These are phyloP conservation scores for Saraca asoca DNA, from an alignment of 331 rosid genomes.

Conservation along the genomic window DNA sequence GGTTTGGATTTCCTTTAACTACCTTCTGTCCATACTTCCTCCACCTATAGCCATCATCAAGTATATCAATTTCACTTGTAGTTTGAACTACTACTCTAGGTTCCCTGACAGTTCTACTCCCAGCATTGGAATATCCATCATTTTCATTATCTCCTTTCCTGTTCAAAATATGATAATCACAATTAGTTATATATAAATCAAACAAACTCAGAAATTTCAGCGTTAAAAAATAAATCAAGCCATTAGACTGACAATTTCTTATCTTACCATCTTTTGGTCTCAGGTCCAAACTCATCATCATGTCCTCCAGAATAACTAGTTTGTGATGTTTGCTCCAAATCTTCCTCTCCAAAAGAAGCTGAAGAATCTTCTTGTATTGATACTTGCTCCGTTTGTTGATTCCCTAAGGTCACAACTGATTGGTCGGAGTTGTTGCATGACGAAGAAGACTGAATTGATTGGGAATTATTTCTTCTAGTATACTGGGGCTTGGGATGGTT, in stretches of 20 bases:
- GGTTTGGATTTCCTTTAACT: constrained; percentile 98
- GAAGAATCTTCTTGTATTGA: constrained; percentile 79
- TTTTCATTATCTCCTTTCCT: constrained; percentile 80
- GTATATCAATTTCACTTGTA: constrained; percentile 90
- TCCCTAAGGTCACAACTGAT: constrained; percentile 48
- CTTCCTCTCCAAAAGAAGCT: constrained; percentile 76
- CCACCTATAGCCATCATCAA: constrained; percentile 97
- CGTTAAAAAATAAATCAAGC: background rate
- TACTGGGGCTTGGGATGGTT: constrained; percentile 87
- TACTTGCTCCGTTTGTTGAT: constrained; percentile 42
- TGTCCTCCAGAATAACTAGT: constrained; percentile 58
- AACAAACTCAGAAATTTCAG: constrained; percentile 1
- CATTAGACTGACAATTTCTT: background rate
- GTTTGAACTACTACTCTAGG: constrained; percentile 99
- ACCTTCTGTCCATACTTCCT: constrained; percentile 99
- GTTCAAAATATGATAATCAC: constrained; percentile 31
- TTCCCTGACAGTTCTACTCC: constrained; percentile 75
- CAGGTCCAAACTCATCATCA: constrained; percentile 62
- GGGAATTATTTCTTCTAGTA: constrained; percentile 58
- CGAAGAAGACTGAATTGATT: constrained; percentile 42
- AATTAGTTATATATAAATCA: constrained; percentile 14
- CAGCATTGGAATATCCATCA: constrained; percentile 56
- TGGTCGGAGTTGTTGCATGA: constrained; percentile 62
- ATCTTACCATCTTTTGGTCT: constrained; percentile 84
- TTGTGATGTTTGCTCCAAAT: constrained; percentile 70